phyloP scores from a whole-genome alignment of 768 basidiomycete species.

The Mycena leptocephala region DNA sequence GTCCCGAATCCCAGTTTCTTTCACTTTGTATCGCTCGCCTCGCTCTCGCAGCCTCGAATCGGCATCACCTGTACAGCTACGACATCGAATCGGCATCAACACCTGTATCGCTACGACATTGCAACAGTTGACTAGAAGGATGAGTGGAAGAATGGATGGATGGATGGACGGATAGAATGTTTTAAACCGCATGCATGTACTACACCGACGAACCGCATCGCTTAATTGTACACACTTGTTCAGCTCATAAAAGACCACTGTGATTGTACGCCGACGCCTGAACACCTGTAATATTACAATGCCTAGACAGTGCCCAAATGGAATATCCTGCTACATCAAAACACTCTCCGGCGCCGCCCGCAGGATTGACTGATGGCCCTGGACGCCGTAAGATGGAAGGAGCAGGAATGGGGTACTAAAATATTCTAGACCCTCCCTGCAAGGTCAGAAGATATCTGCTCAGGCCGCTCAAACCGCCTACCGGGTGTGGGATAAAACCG shows the following conservation, averaged over 20 bases:
- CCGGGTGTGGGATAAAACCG: background rate
- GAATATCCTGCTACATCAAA: background rate
- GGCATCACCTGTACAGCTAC: no score
- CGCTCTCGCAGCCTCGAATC: slow-evolving; percentile 1
- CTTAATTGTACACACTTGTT: background rate
- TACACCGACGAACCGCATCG: background rate
- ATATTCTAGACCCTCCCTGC: background rate
- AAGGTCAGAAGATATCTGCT: background rate
- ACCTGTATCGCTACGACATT: slow-evolving; percentile 21
- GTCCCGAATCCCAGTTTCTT: background rate
- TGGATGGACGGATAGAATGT: slow-evolving; percentile 16
- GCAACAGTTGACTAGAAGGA: slow-evolving; percentile 3
- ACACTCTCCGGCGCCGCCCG: no score
- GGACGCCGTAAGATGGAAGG: background rate
- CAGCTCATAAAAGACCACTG: background rate
- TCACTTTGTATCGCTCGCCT: background rate
- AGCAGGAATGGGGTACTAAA: background rate
- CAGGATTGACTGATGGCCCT: background rate
- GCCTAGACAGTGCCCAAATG: background rate
- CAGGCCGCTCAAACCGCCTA: background rate
- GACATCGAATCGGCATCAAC: slow-evolving; percentile 1
- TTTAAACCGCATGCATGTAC: slow-evolving; percentile 4
- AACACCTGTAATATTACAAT: no score
- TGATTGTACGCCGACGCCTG: background rate
- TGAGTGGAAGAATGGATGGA: slow-evolving; percentile 16